Base-by-base conservation (phyloP, 768 basidiomycete species). In the Russula sp. region DNA sequence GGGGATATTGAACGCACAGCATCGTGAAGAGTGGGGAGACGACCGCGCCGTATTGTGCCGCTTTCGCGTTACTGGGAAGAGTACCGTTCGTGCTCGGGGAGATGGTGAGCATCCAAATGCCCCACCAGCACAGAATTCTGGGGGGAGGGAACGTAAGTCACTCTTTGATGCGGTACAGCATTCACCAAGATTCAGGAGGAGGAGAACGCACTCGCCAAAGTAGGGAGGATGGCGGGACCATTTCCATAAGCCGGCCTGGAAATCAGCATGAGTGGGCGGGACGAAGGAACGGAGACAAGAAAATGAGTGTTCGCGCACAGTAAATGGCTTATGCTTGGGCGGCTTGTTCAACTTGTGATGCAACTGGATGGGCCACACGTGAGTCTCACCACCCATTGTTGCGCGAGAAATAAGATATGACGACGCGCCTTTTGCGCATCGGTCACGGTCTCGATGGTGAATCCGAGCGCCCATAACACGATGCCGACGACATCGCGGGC, bases 211-310 rank as follows among this genome's bases (percentile, higher is more conserved):
- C 83, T 89, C 87, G 70, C 87, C 87, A 68, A 88, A 87, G 71
- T 88, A 89, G 0, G 86, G 84, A 22, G 87, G 87, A 67, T 89
- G 86, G 4, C 87, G 79, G 26, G 82, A 82, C 79, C 80, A 84
- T 14, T 71, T 75, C 84, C 84, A 84, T 2, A 84, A 66, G 5
- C 83, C 84, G 42, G 66, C 73, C 82, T 84, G 73, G 26, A 78
- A 36, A 36, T 36, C 13, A 59, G 34, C 10, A 22, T 24, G 5
- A 18, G 57, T 24, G 22, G 13, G 28, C 5, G 42, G n/a, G 30
- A 2, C 2, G 16, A 16, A 6, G 5, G 32, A 26, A 26, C 4
- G 22, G 8, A 34, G 6, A 32, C 1, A 16, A 5, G 20, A 9
- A 18, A 18, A 20, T 18, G 10, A n/a, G 24, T n/a, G n/a, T n/a